These are phyloP conservation scores for Diplodia scrobiculata DNA, from an alignment of 2,329 filamentous ascomycete species.

Conservation along the genomic window DNA sequence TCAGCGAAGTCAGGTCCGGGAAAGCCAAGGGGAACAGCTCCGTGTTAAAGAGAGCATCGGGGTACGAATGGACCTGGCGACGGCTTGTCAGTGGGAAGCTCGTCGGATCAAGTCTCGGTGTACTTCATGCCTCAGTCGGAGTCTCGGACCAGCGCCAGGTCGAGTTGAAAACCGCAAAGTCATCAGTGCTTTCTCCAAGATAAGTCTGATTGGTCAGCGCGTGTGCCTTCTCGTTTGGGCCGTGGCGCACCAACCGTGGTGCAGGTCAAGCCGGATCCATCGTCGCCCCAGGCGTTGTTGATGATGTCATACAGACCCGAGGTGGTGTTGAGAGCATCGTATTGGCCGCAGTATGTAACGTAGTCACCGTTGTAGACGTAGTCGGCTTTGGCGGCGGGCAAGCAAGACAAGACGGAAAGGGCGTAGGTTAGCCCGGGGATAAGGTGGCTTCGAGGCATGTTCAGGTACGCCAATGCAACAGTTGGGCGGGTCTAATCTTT, in stretches of 20 bases:
- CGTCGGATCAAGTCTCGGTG: background rate
- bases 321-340: constrained; percentile 12
- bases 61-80: constrained; percentile 27
- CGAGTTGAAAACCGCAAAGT: constrained; percentile 24
- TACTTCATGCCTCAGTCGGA: background rate
- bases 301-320: constrained; percentile 15
- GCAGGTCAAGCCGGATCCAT: constrained; percentile 26
- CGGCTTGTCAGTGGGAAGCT: background rate
- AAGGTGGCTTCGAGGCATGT: background rate
- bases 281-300: constrained; percentile 27
- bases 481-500: background rate
- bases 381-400: background rate
- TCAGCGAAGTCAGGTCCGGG: constrained; percentile 16
- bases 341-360: constrained; percentile 8
- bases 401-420: background rate
- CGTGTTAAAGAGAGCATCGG: constrained; percentile 28
- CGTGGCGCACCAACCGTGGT: constrained; percentile 20
- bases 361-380: background rate
- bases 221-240: background rate
- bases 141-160: constrained; percentile 28
- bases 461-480: background rate
- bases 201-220: background rate
- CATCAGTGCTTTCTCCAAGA: constrained; percentile 19
- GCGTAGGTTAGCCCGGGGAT: background rate
- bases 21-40: constrained; percentile 21